phyloP scores from a whole-genome alignment of 192 early-diverging fungal species.

The Phycomyces nitens region DNA sequence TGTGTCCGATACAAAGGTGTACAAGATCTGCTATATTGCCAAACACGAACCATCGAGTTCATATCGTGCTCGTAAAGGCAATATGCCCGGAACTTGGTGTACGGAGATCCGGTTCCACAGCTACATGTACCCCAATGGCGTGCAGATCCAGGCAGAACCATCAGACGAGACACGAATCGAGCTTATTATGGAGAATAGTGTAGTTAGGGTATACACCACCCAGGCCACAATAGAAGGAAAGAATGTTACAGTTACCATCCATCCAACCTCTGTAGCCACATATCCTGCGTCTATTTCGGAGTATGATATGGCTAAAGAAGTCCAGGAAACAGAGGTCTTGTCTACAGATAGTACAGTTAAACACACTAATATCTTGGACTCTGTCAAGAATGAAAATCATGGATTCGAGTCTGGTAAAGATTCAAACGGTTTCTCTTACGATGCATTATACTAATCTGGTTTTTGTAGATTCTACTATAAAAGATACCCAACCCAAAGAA shows the following conservation, averaged over 20 bases:
- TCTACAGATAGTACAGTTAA: neutral
- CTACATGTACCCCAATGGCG: constrained; percentile 41
- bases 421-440: neutral
- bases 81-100: constrained; percentile 29
- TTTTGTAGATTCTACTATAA: no score
- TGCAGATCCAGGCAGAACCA: constrained; percentile 43
- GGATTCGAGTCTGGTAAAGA: neutral
- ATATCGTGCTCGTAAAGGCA: constrained; percentile 23
- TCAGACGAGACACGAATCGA: constrained; percentile 40
- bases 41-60: constrained; percentile 36
- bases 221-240: constrained; percentile 15
- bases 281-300: no score
- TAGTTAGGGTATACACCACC: constrained; percentile 15
- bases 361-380: neutral
- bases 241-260: constrained; percentile 15
- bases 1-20: constrained; percentile 34
- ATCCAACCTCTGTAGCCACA: no score
- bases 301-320: neutral
- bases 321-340: neutral
- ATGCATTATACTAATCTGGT: neutral
- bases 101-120: constrained; percentile 45
- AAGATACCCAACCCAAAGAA: no score
- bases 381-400: neutral
- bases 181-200: neutral
- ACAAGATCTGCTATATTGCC: constrained; percentile 40